phyloP scores from a whole-genome alignment of 2,329 filamentous ascomycete species.

The Fusarium solani-melongenae region DNA sequence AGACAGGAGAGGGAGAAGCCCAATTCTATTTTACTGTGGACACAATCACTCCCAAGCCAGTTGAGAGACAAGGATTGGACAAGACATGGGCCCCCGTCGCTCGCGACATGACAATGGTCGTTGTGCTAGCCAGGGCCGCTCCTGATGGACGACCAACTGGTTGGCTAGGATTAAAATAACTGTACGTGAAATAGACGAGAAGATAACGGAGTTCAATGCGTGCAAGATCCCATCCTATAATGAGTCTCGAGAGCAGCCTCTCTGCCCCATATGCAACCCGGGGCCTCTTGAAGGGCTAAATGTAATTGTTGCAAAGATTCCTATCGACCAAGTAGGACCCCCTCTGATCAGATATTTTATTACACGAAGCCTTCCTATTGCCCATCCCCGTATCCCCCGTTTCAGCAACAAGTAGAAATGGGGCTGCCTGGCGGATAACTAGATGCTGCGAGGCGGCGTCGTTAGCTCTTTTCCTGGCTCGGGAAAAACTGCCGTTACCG shows the following conservation, averaged over 20 bases:
- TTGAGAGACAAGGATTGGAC: not conserved
- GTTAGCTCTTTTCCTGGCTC: not conserved
- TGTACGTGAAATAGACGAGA: not conserved
- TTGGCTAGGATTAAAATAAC: not conserved
- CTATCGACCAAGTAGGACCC: not conserved
- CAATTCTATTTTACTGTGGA: not conserved
- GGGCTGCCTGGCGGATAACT: not conserved
- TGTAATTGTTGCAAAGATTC: not conserved
- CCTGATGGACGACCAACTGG: not conserved
- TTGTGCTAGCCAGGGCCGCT: not conserved
- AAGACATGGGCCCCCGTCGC: not conserved
- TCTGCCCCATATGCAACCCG: not conserved
- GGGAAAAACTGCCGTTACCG: not conserved
- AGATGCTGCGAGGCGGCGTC: not conserved
- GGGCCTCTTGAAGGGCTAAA: not conserved
- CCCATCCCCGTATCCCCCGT: not conserved
- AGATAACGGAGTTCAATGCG: not conserved
- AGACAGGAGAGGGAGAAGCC: not conserved
- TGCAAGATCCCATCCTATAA: not conserved
- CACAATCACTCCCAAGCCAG: not conserved
- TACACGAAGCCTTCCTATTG: not conserved
- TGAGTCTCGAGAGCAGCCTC: not conserved
- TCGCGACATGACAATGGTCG: constrained; percentile 8
- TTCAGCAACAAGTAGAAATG: not conserved
- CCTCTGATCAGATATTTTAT: not conserved